A percentile compares a stretch with the other conserved stretches of the same genome.
phyloP scores from a whole-genome alignment of 2,329 filamentous ascomycete genomes.

The Davidsoniella australis region DNA sequence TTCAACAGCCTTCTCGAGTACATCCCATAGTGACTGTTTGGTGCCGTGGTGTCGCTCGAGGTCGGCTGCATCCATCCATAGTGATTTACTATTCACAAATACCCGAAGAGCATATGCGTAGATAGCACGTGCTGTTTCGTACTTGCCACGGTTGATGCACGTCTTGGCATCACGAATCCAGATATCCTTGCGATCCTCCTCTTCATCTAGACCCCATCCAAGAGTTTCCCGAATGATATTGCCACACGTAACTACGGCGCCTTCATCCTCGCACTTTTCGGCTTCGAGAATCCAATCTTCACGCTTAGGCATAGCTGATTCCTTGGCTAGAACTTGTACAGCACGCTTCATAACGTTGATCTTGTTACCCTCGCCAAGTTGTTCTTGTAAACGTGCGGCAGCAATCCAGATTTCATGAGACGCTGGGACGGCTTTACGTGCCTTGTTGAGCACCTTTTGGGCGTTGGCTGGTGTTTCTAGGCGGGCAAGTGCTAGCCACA shows the following conservation, averaged over 20 bases:
- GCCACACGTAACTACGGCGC: slow-evolving; percentile 68
- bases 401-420: slow-evolving; percentile 96
- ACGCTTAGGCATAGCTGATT: slow-evolving; percentile 89
- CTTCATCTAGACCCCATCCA: slow-evolving; percentile 83
- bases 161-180: slow-evolving; percentile 88
- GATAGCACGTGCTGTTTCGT: slow-evolving; percentile 83
- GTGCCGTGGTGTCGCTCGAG: slow-evolving; percentile 79
- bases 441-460: slow-evolving; percentile 86
- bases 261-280: slow-evolving; percentile 86
- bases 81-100: slow-evolving; percentile 71
- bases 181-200: slow-evolving; percentile 87
- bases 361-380: slow-evolving; percentile 59
- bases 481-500: slow-evolving; percentile 86
- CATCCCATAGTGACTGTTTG: slow-evolving; percentile 63
- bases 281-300: slow-evolving; percentile 95
- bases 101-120: slow-evolving; percentile 80
- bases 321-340: slow-evolving; percentile 70
- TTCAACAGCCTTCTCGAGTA: slow-evolving; percentile 85
- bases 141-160: slow-evolving; percentile 65
- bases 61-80: slow-evolving; percentile 84
- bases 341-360: slow-evolving; percentile 91
- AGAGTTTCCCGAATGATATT: slow-evolving; percentile 86
- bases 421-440: slow-evolving; percentile 81
- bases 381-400: slow-evolving; percentile 77
- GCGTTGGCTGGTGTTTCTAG: slow-evolving; percentile 82